phyloP scores from a whole-genome alignment of 108 stramenopile genomes.

The Aureococcus anophagefferens region DNA sequence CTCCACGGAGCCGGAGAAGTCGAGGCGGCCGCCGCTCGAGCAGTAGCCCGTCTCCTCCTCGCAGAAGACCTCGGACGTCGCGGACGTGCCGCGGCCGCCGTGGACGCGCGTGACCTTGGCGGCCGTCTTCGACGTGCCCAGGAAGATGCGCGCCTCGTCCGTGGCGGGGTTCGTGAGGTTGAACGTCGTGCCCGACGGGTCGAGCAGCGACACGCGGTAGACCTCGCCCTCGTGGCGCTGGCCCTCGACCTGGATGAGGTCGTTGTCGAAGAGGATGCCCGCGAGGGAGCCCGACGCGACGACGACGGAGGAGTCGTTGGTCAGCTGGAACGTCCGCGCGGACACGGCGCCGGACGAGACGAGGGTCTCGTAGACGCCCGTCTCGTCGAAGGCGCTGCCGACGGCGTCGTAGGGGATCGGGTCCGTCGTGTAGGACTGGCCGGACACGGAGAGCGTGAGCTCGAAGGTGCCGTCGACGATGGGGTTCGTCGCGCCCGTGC shows the following conservation, averaged over 20 bases:
- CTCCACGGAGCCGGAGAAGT: slow-evolving; percentile 57
- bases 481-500: slow-evolving; percentile 23
- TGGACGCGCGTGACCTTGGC: slow-evolving; percentile 35
- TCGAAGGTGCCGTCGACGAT: slow-evolving; percentile 45
- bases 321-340: slow-evolving; percentile 13
- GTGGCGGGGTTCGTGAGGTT: slow-evolving; percentile 4
- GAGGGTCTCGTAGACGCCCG: slow-evolving; percentile 28
- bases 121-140: slow-evolving; percentile 26
- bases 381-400: slow-evolving; percentile 52
- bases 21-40: slow-evolving; percentile 12
- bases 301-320: slow-evolving; percentile 10
- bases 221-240: slow-evolving; percentile 10
- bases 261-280: slow-evolving; percentile 39
- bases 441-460: slow-evolving; percentile 41
- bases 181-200: too few species aligned
- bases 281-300: slow-evolving; percentile 26
- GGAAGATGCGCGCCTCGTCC: slow-evolving; percentile 10
- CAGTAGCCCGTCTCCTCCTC: slow-evolving; percentile 29
- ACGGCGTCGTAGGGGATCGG: slow-evolving; percentile 69
- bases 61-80: slow-evolving; percentile 43
- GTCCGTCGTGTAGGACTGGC: slow-evolving; percentile 36
- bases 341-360: not conserved
- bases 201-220: not conserved
- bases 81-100: slow-evolving; percentile 47
- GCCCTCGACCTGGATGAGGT: slow-evolving; percentile 38